These are phyloP conservation scores for Ophiostoma novo-ulmi DNA, from an alignment of 2,329 filamentous ascomycete species.

Conservation along the genomic window DNA sequence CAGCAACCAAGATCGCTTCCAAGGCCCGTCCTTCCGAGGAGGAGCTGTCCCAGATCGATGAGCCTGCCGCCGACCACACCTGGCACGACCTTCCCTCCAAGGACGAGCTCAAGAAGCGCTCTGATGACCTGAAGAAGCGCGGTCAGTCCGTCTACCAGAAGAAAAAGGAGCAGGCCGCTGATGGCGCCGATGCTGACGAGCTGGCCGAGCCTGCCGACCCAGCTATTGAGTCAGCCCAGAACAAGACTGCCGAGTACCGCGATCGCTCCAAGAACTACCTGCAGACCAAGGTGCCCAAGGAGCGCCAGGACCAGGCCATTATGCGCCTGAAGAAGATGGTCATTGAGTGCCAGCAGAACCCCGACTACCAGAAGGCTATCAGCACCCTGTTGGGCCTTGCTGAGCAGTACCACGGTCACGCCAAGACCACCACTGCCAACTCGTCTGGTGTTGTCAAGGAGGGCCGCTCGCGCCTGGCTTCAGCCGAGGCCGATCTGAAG, in stretches of 20 bases:
- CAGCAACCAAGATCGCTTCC: conserved; percentile 70
- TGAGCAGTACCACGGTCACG: conserved; percentile 77
- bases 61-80: conserved; percentile 81
- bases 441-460: conserved; percentile 66
- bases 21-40: conserved; percentile 74
- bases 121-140: conserved; percentile 46
- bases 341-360: conserved; percentile 90
- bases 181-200: conserved; percentile 47
- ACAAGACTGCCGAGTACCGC: conserved; percentile 39
- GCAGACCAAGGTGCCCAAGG: conserved; percentile 78
- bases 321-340: conserved; percentile 97
- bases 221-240: conserved; percentile 44
- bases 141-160: conserved; percentile 43
- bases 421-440: conserved; percentile 59
- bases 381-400: conserved; percentile 78
- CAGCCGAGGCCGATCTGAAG: conserved; percentile 75
- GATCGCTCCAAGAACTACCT: conserved; percentile 64
- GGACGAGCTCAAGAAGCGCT: conserved; percentile 62
- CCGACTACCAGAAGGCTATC: conserved; percentile 89
- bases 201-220: conserved; percentile 52
- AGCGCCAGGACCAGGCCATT: conserved; percentile 86
- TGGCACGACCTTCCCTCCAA: conserved; percentile 86
- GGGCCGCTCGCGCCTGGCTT: conserved; percentile 61
- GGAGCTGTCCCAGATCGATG: conserved; percentile 68
- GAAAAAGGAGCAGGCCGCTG: conserved; percentile 30